phyloP scores from a whole-genome alignment of 108 stramenopile genomes.

The Nitzschia palea region DNA sequence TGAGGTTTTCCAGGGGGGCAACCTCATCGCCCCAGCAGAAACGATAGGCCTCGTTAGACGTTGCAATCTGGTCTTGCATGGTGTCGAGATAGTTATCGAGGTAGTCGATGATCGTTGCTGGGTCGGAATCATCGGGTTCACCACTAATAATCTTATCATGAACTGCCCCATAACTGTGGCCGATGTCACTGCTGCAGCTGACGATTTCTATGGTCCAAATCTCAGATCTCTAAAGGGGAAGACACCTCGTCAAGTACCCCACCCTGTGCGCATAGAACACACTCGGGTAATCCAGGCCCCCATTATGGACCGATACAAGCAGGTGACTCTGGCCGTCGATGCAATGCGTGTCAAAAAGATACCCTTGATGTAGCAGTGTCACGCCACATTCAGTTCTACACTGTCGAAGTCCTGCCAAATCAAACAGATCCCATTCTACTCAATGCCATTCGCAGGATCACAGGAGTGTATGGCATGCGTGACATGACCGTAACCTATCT shows the following conservation, averaged over 20 bases:
- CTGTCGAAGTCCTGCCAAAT: neutral
- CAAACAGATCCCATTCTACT: neutral
- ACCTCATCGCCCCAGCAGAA: no score
- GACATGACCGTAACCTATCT: conserved; percentile 26
- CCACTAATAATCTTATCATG: conserved; percentile 35
- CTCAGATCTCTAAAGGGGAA: conserved; percentile 29
- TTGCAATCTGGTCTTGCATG: no score
- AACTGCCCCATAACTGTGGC: conserved; percentile 26
- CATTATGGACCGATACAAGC: conserved; percentile 17
- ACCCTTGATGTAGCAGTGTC: conserved; percentile 42
- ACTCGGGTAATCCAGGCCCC: conserved; percentile 12
- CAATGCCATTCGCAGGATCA: neutral
- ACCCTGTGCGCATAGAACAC: neutral
- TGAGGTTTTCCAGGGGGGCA: no score
- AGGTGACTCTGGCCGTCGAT: conserved; percentile 33
- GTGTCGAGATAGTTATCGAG: no score
- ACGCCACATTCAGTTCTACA: conserved; percentile 30
- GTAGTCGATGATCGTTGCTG: no score
- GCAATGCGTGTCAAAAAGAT: conserved; percentile 44
- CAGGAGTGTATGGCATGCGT: conserved; percentile 18
- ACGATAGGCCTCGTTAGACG: no score
- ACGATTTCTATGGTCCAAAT: conserved; percentile 24
- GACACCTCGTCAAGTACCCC: neutral
- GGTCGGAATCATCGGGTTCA: no score
- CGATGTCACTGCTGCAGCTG: conserved; percentile 12